phyloP scores from a whole-genome alignment of 148 eudicot species.

The Nepenthes mirabilis region DNA sequence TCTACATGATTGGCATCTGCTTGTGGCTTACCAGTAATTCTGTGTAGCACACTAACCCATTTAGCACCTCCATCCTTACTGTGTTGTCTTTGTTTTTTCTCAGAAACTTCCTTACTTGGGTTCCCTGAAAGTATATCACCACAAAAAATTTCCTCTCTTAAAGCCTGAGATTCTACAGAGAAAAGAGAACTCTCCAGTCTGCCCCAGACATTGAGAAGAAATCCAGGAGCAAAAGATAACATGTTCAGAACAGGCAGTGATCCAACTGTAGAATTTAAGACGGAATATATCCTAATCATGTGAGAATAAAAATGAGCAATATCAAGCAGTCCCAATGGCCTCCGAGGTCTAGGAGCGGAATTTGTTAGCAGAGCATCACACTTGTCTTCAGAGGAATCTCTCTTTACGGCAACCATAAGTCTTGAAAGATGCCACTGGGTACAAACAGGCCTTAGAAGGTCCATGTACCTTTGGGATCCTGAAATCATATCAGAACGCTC shows the following conservation, averaged over 20 bases:
- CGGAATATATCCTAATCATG: slow-evolving; percentile 61
- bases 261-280: slow-evolving; percentile 44
- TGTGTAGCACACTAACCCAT: slow-evolving; percentile 58
- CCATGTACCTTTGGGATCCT: slow-evolving; percentile 41
- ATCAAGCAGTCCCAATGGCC: slow-evolving; percentile 37
- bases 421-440: slow-evolving; percentile 87
- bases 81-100: slow-evolving; percentile 37
- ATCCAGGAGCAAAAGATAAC: slow-evolving; percentile 93
- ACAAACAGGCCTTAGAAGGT: slow-evolving; percentile 68
- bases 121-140: slow-evolving; percentile 14
- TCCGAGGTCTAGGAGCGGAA: slow-evolving; percentile 8
- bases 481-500: slow-evolving; percentile 12
- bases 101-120: slow-evolving; percentile 23
- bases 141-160: slow-evolving; percentile 8
- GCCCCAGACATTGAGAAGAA: slow-evolving; percentile 61
- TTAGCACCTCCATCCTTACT: slow-evolving; percentile 49
- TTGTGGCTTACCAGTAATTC: slow-evolving; percentile 52
- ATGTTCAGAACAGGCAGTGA: slow-evolving; percentile 77
- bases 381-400: slow-evolving; percentile 16
- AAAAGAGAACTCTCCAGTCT: slow-evolving; percentile 46
- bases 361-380: slow-evolving; percentile 9
- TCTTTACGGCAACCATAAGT: slow-evolving; percentile 36
- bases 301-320: slow-evolving; percentile 67
- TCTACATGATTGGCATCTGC: slow-evolving; percentile 24
- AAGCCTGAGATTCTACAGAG: slow-evolving; percentile 21